Conservation (phyloP, 805 yeast genomes). For the Ogataea paradorogensis region DNA sequence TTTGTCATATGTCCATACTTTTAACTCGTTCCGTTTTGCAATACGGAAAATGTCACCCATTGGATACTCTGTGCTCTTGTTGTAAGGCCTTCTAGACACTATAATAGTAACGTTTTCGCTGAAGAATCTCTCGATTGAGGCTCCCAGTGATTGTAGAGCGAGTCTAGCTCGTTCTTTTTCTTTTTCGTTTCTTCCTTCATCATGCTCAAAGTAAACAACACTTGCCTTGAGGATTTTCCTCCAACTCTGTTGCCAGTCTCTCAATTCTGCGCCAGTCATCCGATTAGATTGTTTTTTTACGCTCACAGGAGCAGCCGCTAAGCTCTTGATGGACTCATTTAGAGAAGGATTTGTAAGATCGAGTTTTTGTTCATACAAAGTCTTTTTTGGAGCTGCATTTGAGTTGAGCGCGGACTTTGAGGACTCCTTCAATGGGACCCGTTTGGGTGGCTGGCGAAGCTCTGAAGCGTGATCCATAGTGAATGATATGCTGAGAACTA, state of each 20-base stretch:
- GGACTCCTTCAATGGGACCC: constrained; percentile 30
- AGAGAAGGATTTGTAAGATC: constrained; percentile 14
- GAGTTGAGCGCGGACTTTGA: constrained; percentile 27
- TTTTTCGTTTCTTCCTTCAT: constrained; percentile 33
- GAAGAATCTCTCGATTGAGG: constrained; percentile 57
- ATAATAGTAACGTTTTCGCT: constrained; percentile 71
- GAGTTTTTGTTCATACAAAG: constrained; percentile 22
- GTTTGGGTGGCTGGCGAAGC: constrained; percentile 11
- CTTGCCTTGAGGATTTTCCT: constrained; percentile 53
- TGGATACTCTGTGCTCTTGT: constrained; percentile 41
- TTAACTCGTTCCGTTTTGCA: constrained; percentile 59
- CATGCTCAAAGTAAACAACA: constrained; percentile 55
- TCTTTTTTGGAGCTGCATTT: constrained; percentile 20
- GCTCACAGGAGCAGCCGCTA: constrained; percentile 5
- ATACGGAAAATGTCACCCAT: constrained; percentile 62
- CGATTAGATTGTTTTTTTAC: constrained; percentile 19
- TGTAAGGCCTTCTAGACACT: constrained; percentile 58
- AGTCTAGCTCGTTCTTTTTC: constrained; percentile 36
- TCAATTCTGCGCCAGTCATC: constrained; percentile 40
- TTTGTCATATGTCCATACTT: constrained; percentile 87
- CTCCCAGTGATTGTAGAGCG: constrained; percentile 46
- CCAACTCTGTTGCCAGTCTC: constrained; percentile 62
- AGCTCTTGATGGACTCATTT: constrained; percentile 5
- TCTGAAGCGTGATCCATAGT: constrained; percentile 16
- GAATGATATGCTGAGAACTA: constrained; percentile 4